Base-by-base conservation (phyloP, 495 filamentous ascomycete genomes). In the Xylaria telfairii region DNA sequence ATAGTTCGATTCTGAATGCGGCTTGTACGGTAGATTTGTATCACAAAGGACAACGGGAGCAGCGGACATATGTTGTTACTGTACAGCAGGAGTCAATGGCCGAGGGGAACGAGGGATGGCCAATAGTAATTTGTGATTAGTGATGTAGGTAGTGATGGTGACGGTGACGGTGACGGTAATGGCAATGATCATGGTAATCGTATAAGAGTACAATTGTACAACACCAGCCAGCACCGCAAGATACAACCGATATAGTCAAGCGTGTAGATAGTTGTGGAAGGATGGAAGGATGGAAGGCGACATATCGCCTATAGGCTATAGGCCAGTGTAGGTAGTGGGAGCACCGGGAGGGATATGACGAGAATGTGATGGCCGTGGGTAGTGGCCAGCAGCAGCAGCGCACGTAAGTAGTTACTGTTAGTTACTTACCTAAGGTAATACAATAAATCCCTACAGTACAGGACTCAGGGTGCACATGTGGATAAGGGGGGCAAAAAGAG, bases 1-100 rank as follows among this genome's bases (percentile, higher is more conserved):
- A n/a, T 67, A 59, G 54, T 54, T 32, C 26, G 30, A 30, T 65
- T 60, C 67, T 68, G 67, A 51, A 68, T 59, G 67, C 56, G 56
- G 67, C 42, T 41, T 57, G 56, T 54, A 30, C 28, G 37, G 67
- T 61, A 44, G 19, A 30, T 37, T 59, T 68, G 66, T 68, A 68
- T 60, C 54, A 68, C 66, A 68, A 68, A 68, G 66, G 41, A 60
- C 49, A 53, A 28, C 28, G 24, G 26, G 24, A 21, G 41, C n/a
- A n/a, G n/a, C n/a, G n/a, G n/a, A n/a, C n/a, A n/a, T n/a, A n/a
- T n/a, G n/a, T n/a, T n/a, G n/a, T n/a, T n/a, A n/a, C n/a, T n/a
- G n/a, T n/a, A 37, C 63, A 65, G 53, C 39, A 17, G 46, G 54
- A 51, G 32, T 61, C 49, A 53, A 46, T 46, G 21, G 47, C 19